A percentile compares a stretch with the other conserved stretches of the same genome.
phyloP scores from a whole-genome alignment of 2,329 filamentous ascomycete species.

The Fusarium haematococcum region DNA sequence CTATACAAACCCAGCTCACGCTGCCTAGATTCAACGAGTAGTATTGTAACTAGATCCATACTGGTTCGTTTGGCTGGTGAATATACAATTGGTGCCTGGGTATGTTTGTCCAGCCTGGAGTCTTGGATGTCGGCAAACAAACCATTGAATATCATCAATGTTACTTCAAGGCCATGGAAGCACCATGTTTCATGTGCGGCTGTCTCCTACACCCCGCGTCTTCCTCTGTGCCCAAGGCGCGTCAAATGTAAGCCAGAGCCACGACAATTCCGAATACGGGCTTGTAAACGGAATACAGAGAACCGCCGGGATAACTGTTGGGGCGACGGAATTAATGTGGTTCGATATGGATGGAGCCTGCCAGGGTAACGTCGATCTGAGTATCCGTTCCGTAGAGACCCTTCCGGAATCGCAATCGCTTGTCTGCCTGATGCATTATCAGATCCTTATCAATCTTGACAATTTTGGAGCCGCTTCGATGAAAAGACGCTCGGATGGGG shows the following conservation, averaged over 20 bases:
- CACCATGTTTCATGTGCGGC: background rate
- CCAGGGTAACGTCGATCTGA: background rate
- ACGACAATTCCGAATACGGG: background rate
- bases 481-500: slow-evolving; percentile 23
- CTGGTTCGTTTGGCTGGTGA: background rate
- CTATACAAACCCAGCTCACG: background rate
- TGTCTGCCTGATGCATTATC: background rate
- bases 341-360: background rate
- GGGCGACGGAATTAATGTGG: background rate
- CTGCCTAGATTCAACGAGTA: background rate
- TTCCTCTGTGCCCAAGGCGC: background rate
- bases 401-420: background rate
- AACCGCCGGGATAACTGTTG: background rate
- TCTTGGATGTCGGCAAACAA: background rate
- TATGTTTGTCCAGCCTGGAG: background rate
- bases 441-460: slow-evolving; percentile 10
- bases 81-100: background rate
- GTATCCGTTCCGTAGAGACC: background rate
- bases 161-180: background rate
- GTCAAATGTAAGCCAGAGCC: background rate
- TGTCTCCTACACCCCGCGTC: background rate
- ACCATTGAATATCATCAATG: background rate
- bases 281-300: background rate
- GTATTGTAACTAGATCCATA: background rate
- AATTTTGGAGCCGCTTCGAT: background rate